These are phyloP conservation scores for Citrus medica DNA, from an alignment of 345 rosid species.

Conservation along the genomic window DNA sequence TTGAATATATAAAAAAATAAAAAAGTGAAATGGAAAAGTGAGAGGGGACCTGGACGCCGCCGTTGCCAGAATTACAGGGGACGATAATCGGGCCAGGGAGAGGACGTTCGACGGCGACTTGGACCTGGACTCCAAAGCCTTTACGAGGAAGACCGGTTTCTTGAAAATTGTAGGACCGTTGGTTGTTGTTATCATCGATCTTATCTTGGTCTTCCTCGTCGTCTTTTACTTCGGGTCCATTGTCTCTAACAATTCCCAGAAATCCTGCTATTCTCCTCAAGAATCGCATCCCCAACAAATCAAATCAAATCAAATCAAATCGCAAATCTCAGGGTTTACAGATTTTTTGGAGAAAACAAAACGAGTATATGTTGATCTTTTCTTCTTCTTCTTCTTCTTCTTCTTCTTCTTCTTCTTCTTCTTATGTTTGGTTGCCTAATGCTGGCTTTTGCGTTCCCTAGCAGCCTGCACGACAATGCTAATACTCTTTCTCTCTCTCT, in stretches of 20 bases:
- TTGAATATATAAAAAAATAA: neutral
- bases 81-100: conserved; percentile 56
- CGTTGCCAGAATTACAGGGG: conserved; percentile 67
- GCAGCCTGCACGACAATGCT: neutral
- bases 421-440: neutral
- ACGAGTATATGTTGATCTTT: neutral
- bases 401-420: too few species aligned
- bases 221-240: conserved; percentile 47
- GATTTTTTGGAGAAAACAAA: neutral
- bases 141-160: conserved; percentile 71
- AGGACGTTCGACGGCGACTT: conserved; percentile 71
- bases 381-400: too few species aligned
- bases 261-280: conserved; percentile 79
- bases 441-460: neutral
- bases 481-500: neutral
- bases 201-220: conserved; percentile 30
- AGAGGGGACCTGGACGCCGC: conserved; percentile 82
- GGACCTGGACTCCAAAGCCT: conserved; percentile 85
- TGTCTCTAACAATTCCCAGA: conserved; percentile 69
- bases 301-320: conserved; percentile 11
- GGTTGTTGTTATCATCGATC: conserved; percentile 14
- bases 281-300: conserved; percentile 56
- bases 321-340: neutral
- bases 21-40: neutral
- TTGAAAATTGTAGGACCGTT: conserved; percentile 33